Base-by-base conservation (phyloP, 2,329 filamentous ascomycete species). In the Tolypocladium ovalisporum region DNA sequence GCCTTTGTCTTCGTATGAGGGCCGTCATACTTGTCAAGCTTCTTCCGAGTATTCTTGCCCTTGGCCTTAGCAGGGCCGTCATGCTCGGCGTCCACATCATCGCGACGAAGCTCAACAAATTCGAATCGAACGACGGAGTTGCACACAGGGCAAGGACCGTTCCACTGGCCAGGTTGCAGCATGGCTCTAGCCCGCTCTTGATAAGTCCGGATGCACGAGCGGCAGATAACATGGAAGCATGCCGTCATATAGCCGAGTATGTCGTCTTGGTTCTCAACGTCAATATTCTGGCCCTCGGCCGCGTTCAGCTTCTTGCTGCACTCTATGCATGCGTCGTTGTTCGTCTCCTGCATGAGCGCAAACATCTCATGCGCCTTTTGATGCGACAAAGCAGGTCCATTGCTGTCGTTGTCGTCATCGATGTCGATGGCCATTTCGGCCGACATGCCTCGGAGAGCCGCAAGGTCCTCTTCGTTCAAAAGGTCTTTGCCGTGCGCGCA, bases 401-500 rank as follows among this genome's bases (percentile, higher is more conserved):
- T 74, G 7, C 80, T 79, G 10, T 86, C 83, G 7, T 86, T 85
- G 47, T 92, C 87, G 54, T 90, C 90, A 60, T 94, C 91, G 27
- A 97, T 80, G 63, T 95, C 89, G 65, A 99, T 96, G 2, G 94
- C 89, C 62, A 90, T 90, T 42, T 90, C 86, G 10, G 85, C 84
- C n/a, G 86, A 90, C 71, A 90, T 81, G 29, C 92, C 93, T 67
- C 91, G 87, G 54, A 93, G 83, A 4, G 88, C 79, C 62, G 87
- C 85, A 52, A 96, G 76, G 65, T 97, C 93, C 24, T 93, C 87
- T 39, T 92, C 85, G 57, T 86, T 89, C 3, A 99, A 79, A 9
- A 99, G 81, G 59, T 97, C 93, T 62, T 88, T 88, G n/a, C 94
- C 94, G 68, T 97, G 93, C 1, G 92, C 94, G 67, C 92, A 97